A percentile compares a stretch with the other conserved stretches of the same genome.
These are phyloP conservation scores for Fusarium pseudocircinatum DNA, from an alignment of 2,329 filamentous ascomycete species.

Conservation along the genomic window DNA sequence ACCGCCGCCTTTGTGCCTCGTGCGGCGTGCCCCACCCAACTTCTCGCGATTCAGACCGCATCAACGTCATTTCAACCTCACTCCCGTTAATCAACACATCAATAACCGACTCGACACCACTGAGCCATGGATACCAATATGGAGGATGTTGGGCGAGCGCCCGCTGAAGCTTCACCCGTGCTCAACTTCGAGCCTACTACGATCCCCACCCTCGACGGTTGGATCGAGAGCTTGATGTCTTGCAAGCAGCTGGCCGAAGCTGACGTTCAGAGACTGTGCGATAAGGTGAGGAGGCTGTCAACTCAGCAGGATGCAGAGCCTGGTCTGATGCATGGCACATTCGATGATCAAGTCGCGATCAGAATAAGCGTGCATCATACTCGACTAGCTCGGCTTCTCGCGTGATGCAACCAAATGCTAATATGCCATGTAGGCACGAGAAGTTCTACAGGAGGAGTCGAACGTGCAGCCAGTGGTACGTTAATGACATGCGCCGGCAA, in stretches of 20 bases:
- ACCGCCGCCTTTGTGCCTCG: conserved; percentile 42
- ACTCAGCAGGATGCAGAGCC: neutral
- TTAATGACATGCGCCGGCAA: conserved; percentile 38
- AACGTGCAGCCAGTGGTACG: conserved; percentile 98
- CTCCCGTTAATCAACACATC: conserved; percentile 25
- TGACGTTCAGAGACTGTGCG: conserved; percentile 96
- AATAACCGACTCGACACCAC: conserved; percentile 4
- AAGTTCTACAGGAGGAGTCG: conserved; percentile 96
- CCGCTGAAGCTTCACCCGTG: conserved; percentile 78
- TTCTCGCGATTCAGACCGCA: conserved; percentile 44
- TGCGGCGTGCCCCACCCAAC: conserved; percentile 41
- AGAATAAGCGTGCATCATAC: conserved; percentile 15
- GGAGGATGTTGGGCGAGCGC: conserved; percentile 94
- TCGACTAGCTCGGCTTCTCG: conserved; percentile 38
- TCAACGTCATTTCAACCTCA: conserved; percentile 42
- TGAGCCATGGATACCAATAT: conserved; percentile 92
- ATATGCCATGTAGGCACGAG: conserved; percentile 74
- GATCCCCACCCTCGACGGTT: conserved; percentile 93
- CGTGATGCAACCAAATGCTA: conserved; percentile 48
- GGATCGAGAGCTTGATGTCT: conserved; percentile 97
- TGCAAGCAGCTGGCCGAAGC: conserved; percentile 98
- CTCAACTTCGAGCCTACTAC: conserved; percentile 79
- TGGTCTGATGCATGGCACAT: neutral
- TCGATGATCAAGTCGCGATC: neutral
- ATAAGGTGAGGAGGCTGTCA: conserved; percentile 74